Evolutionary conservation across 78 protist species (phyloP).

Genomic region (Tieghemostelium lacteum): DNA sequence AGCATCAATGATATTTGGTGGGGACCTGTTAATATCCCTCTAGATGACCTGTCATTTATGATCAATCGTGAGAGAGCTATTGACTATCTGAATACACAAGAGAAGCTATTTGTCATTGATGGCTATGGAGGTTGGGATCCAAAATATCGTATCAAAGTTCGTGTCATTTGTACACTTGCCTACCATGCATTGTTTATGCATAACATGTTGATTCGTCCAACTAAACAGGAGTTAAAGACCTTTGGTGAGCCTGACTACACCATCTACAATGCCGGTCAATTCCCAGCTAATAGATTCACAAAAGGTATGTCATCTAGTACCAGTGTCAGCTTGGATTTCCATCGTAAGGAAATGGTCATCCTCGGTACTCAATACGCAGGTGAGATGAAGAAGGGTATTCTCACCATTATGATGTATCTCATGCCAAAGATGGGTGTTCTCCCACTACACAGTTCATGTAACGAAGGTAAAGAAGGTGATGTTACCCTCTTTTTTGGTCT

Average conservation of each 20-base stretch:
- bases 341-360: slow-evolving; percentile 89
- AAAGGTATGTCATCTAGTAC: slow-evolving; percentile 90
- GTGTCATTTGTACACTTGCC: slow-evolving; percentile 91
- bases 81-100: slow-evolving; percentile 92
- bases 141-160: slow-evolving; percentile 88
- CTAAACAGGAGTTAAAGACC: slow-evolving; percentile 80
- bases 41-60: slow-evolving; percentile 85
- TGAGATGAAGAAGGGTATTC: slow-evolving; percentile 98
- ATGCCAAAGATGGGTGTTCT: slow-evolving; percentile 94
- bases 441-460: slow-evolving; percentile 92
- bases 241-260: slow-evolving; percentile 94
- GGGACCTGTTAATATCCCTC: slow-evolving; percentile 93
- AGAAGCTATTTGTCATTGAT: slow-evolving; percentile 93
- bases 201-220: slow-evolving; percentile 96
- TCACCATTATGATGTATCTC: slow-evolving; percentile 94
- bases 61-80: slow-evolving; percentile 94
- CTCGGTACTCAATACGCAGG: slow-evolving; percentile 97
- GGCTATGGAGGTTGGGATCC: slow-evolving; percentile 94
- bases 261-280: slow-evolving; percentile 95
- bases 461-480: slow-evolving; percentile 84
- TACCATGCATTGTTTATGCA: slow-evolving; percentile 96
- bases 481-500: slow-evolving; percentile 96
- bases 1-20: slow-evolving; percentile 87
- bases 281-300: slow-evolving; percentile 91
- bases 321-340: slow-evolving; percentile 86